Evolutionary conservation across 345 rosid species (phyloP).

Genomic region (Cardiospermum halicacabum): DNA sequence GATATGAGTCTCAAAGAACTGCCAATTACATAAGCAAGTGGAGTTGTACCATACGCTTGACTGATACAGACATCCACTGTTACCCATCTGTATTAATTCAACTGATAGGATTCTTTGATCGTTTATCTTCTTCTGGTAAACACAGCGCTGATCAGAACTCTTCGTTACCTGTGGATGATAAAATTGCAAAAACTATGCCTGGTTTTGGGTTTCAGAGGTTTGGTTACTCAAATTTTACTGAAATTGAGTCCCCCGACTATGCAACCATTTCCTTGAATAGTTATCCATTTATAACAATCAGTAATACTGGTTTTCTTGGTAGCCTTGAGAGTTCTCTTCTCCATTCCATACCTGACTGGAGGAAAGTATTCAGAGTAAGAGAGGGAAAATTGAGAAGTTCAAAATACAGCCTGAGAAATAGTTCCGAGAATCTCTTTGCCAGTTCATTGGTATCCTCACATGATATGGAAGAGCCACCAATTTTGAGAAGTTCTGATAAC

Average conservation of each 20-base stretch:
- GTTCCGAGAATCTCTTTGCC: conserved; percentile 16
- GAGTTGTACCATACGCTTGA: conserved; percentile 46
- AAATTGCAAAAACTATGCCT: conserved; percentile 28
- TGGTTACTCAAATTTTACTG: conserved; percentile 73
- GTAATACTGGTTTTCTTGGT: conserved; percentile 44
- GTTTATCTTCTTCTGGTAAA: conserved; percentile 38
- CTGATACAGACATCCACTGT: conserved; percentile 74
- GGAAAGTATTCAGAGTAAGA: conserved; percentile 37
- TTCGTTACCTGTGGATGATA: conserved; percentile 20
- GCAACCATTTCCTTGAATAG: conserved; percentile 55
- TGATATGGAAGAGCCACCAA: conserved; percentile 23
- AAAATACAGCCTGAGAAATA: conserved; percentile 28
- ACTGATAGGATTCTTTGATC: conserved; percentile 47
- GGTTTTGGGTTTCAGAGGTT: conserved; percentile 46
- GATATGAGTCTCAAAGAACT: conserved; percentile 43
- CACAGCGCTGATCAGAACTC: conserved; percentile 22
- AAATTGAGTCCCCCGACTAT: conserved; percentile 36
- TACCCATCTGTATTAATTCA: conserved; percentile 56
- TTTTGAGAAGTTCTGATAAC: conserved; percentile 23
- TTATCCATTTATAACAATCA: conserved; percentile 63
- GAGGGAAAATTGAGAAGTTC: conserved; percentile 33
- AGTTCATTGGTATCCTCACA: conserved; percentile 20
- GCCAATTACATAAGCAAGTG: conserved; percentile 23
- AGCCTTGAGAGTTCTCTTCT: conserved; percentile 50
- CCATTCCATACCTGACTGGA: conserved; percentile 51